These are phyloP conservation scores for Aureobasidium sp. DNA, from an alignment of 2,329 filamentous ascomycete genomes.

Conservation along the genomic window DNA sequence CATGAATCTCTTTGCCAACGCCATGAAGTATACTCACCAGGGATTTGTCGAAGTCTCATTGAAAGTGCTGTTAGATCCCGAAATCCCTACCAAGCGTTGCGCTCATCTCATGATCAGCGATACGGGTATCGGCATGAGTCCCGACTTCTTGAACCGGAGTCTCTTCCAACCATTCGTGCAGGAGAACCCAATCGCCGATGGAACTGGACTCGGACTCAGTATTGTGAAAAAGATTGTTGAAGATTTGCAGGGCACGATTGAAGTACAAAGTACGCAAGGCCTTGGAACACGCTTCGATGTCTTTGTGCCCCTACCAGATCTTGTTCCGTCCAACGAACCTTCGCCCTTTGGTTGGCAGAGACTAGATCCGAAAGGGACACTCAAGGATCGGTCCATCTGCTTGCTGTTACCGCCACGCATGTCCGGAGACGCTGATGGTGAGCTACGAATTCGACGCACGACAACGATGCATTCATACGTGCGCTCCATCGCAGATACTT, in stretches of 20 bases:
- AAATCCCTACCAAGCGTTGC: not conserved
- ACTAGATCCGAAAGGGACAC: not conserved
- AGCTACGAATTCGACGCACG: not conserved
- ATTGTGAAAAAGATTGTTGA: slow-evolving; percentile 29
- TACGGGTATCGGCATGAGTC: slow-evolving; percentile 30
- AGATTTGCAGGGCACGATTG: slow-evolving; percentile 22
- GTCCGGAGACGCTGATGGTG: no score
- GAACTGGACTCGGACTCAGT: slow-evolving; percentile 31
- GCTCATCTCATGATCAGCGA: slow-evolving; percentile 21
- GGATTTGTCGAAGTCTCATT: slow-evolving; percentile 31
- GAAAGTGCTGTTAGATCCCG: not conserved
- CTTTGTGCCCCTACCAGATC: not conserved
- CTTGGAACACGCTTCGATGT: slow-evolving; percentile 8
- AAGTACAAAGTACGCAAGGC: not conserved
- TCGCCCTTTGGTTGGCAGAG: not conserved
- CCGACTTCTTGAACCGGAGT: slow-evolving; percentile 24
- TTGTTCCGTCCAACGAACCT: no score
- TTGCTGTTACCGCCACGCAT: not conserved
- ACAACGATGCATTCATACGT: not conserved
- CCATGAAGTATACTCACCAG: slow-evolving; percentile 38
- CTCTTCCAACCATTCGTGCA: slow-evolving; percentile 30
- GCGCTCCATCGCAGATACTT: not conserved
- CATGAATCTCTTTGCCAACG: slow-evolving; percentile 42
- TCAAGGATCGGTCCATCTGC: not conserved
- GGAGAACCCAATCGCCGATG: slow-evolving; percentile 27